Evolutionary conservation across 108 stramenopile genomes (phyloP), one percentile per base, ranked within the genome.

Genomic region (Conticribra weissflogii): DNA sequence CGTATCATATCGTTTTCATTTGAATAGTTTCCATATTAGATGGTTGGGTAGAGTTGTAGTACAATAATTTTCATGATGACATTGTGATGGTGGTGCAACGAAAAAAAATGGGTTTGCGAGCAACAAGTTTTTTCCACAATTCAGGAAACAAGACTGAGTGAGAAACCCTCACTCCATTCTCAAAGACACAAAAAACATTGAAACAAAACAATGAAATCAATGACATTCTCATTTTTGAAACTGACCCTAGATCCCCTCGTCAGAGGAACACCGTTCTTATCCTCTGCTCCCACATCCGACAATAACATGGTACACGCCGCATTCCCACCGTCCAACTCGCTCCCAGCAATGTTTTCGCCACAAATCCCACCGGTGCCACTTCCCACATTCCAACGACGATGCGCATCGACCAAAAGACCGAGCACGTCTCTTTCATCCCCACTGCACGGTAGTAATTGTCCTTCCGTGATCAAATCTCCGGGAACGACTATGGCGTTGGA

Each of bases 241-340:
- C 36, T 5, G 8, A 41, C 36, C 83, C 92, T 95, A 59, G 89
- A 79, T 14, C 84, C 86, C 62, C 92, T 91, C 59, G 89, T 92
- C 36, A 95, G 45, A 15, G 93, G 91, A 31, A 86, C 53, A 18
- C 91, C 93, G 31, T 90, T 72, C 49, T 88, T 89, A 63, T 94
- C 93, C 59, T 87, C 84, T 62, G 86, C 83, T 31, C 89, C 86
- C 3, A 95, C 88, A 79, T 95, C 89, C 0, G 87, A 71, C 4
- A 95, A 60, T 14, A 92, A 63, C 66, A 88, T 61, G 19, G 85
- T 86, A 14, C 86, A 87, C 8, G 81, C 86, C 21, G 84, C 58
- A 34, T 59, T 49, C n/a, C n/a, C n/a, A n/a, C n/a, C n/a, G n/a
- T n/a, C n/a, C n/a, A n/a, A n/a, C n/a, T n/a, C n/a, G n/a, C n/a